Conservation (phyloP, 1,284 basidiomycete genomes). For the Cryptococcus jaspeensis region DNA sequence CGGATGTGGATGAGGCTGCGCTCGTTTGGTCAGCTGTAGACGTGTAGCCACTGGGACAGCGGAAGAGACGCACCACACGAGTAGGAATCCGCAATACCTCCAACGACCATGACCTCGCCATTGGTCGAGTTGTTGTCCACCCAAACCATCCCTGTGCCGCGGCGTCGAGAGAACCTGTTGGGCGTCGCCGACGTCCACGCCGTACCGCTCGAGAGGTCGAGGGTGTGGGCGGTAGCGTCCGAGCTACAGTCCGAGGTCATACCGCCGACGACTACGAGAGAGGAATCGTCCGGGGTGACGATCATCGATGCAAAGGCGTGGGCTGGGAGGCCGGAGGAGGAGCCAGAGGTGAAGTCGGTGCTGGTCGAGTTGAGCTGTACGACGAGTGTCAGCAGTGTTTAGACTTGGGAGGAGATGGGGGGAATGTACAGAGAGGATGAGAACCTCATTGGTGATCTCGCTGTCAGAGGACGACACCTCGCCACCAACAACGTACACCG, state of each 20-base stretch:
- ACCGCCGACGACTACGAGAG: conserved; percentile 44
- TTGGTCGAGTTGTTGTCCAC: conserved; percentile 26
- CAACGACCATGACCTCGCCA: conserved; percentile 42
- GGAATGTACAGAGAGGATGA: conserved; percentile 41
- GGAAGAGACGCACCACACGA: conserved; percentile 37
- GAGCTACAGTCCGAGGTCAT: conserved; percentile 43
- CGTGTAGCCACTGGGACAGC: not conserved
- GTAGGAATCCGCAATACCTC: conserved; percentile 46
- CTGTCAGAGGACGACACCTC: conserved; percentile 31
- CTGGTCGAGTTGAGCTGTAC: conserved; percentile 39
- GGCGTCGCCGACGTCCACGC: conserved; percentile 39
- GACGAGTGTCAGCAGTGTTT: not conserved
- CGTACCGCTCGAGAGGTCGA: conserved; percentile 24
- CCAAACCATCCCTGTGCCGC: conserved; percentile 37
- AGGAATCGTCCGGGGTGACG: conserved; percentile 23
- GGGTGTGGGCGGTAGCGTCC: conserved; percentile 41
- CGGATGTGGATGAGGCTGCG: conserved; percentile 27
- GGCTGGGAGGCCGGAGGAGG: conserved; percentile 40
- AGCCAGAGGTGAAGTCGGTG: conserved; percentile 37
- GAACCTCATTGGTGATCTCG: conserved; percentile 49
- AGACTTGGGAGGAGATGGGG: not conserved
- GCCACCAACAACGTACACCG: conserved; percentile 51
- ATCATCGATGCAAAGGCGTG: conserved; percentile 47
- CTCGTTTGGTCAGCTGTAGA: not conserved
- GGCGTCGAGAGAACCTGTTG: conserved; percentile 29